Evolutionary conservation across 805 yeast genomes (phyloP), one percentile per base, ranked within the genome.

Genomic region (Peterozyma toletana): DNA sequence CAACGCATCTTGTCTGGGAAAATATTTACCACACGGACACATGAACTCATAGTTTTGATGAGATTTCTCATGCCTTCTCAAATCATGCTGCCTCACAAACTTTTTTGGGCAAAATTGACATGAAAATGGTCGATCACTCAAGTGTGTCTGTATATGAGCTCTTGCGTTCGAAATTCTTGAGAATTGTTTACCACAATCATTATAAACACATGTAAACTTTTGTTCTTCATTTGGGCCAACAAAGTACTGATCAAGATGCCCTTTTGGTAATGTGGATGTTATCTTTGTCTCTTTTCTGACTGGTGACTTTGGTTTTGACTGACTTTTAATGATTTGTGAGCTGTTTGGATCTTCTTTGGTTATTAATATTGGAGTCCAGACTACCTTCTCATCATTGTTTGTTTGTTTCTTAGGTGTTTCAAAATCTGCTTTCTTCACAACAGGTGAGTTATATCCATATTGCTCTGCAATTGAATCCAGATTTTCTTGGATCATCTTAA

Each of bases 71-170:
- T 93, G 99, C 48, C 99, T 76, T 48, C 87, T 77, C 53, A 93
- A 70, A 63, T 93, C 99, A 58, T 93, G 99, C 50, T 91, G 96
- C 49, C 99, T 75, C 18, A 93, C 99, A 67, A 93, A 93, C 34
- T 86, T 77, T 53, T 90, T 86, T 3, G 77, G 74, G 62, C 99
- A 93, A 37, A 71, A 70, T 3, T 68, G 68, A 65, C 99, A 93
- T 0, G 73, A 67, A 63, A 87, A 91, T 1, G 99, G 99, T 50
- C 97, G 70, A 60, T 95, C 99, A 59, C 91, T 82, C 40, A 93
- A 65, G 68, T 93, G 99, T 0, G 99, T 93, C 60, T 93, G 99
- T 45, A 93, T 90, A 61, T 93, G 99, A 0, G 96, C 87, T 49
- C 98, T 70, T 11, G 88, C 87, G 56, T 93, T 93, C 63, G 95